Evolutionary conservation across 306 rosid species (phyloP).

Genomic region (Echinosophora koreensis): DNA sequence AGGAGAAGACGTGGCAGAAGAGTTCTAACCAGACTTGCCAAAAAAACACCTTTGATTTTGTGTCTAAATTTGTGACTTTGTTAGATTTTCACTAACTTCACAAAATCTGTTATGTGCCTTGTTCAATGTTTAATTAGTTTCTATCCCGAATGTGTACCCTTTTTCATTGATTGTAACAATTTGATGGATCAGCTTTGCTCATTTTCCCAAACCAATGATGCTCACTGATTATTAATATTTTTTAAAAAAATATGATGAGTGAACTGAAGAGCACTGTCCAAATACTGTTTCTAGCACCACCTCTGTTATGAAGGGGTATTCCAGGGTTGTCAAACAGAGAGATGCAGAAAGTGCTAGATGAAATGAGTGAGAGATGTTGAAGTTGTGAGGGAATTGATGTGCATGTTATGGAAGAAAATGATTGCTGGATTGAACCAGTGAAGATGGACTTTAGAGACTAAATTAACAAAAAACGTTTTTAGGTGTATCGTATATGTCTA

Average conservation of each 20-base stretch:
- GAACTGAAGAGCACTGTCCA: no score
- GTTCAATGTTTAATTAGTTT: not conserved
- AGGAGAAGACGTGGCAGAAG: not conserved
- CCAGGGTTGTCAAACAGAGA: slow-evolving; percentile 43
- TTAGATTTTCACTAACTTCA: not conserved
- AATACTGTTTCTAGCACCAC: no score
- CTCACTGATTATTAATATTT: no score
- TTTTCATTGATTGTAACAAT: slow-evolving; percentile 65
- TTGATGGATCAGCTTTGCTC: slow-evolving; percentile 61
- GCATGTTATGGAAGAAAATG: no score
- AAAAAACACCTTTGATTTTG: not conserved
- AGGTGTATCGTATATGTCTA: no score
- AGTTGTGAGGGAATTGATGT: no score
- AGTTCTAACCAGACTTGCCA: slow-evolving; percentile 17
- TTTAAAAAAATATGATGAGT: no score
- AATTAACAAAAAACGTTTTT: no score
- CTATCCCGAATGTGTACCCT: slow-evolving; percentile 63
- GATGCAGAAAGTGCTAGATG: slow-evolving; percentile 65
- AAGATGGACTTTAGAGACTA: no score
- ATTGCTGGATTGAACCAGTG: no score
- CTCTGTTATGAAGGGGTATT: slow-evolving; percentile 23
- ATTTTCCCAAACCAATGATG: no score
- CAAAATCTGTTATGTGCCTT: slow-evolving; percentile 63
- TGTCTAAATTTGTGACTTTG: not conserved
- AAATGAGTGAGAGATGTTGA: slow-evolving; percentile 53